phyloP scores from a whole-genome alignment of 805 yeast genomes.

The Pichia ethanolica region DNA sequence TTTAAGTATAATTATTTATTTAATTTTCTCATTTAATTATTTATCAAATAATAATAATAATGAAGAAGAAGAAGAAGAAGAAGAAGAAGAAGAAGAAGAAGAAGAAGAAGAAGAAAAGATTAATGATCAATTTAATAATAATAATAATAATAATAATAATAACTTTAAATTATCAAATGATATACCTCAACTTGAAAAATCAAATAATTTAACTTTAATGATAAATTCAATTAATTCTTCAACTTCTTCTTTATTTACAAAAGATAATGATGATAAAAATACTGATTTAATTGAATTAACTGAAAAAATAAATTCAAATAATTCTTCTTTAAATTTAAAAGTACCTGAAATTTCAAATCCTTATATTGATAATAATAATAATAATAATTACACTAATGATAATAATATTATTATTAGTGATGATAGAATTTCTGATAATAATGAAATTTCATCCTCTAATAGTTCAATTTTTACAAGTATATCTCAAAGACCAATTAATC shows the following conservation, averaged over 20 bases:
- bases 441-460: conserved; percentile 3
- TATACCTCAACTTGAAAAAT: neutral
- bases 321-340: conserved; percentile 4
- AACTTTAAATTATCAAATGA: neutral
- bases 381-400: neutral
- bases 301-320: conserved; percentile 1
- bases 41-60: conserved; percentile 12
- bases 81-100: neutral
- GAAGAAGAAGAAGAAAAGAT: too few relatives aligned
- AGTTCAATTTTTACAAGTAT: conserved; percentile 68
- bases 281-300: neutral
- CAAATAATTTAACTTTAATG: neutral
- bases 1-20: conserved; percentile 43
- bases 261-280: conserved; percentile 3
- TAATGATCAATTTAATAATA: too few relatives aligned
- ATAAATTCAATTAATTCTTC: neutral
- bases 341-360: conserved; percentile 11
- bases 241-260: neutral
- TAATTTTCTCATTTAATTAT: conserved; percentile 32
- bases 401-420: neutral
- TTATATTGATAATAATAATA: neutral
- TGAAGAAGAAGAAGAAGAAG: conserved; percentile 8
- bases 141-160: too few relatives aligned
- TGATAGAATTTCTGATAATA: neutral
- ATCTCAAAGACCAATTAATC: conserved; percentile 69